phyloP scores from a whole-genome alignment of 2,329 filamentous ascomycete species.

The Diplocarpon mali region DNA sequence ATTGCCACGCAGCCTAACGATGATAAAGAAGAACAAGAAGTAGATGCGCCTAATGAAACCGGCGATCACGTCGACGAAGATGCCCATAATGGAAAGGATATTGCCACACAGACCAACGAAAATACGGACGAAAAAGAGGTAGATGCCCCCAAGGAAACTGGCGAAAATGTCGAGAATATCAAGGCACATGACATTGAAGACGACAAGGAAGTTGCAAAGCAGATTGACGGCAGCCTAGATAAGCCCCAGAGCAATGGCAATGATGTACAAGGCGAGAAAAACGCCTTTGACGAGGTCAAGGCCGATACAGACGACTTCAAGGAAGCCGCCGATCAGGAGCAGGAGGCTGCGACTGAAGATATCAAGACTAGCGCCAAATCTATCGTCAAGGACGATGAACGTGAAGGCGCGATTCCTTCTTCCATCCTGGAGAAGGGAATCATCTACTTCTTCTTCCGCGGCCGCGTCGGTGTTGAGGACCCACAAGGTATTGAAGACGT shows the following conservation, averaged over 20 bases:
- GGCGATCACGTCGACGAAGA: too few species aligned
- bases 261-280: slow-evolving; percentile 15
- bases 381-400: slow-evolving; percentile 27
- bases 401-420: slow-evolving; percentile 30
- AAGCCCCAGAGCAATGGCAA: neutral
- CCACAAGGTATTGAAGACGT: slow-evolving; percentile 61
- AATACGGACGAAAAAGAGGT: too few species aligned
- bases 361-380: slow-evolving; percentile 18
- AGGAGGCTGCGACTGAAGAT: slow-evolving; percentile 22
- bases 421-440: slow-evolving; percentile 74
- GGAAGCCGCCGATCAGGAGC: slow-evolving; percentile 16
- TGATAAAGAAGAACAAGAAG: too few species aligned
- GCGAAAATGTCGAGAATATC: neutral
- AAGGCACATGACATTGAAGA: neutral
- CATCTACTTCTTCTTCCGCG: slow-evolving; percentile 83
- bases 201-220: neutral
- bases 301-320: slow-evolving; percentile 22
- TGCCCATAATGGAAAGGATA: too few species aligned
- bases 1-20: too few species aligned
- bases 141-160: too few species aligned
- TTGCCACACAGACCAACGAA: too few species aligned
- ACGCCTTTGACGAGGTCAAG: slow-evolving; percentile 26
- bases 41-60: too few species aligned
- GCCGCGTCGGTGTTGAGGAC: slow-evolving; percentile 61
- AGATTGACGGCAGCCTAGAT: slow-evolving; percentile 3